These are phyloP conservation scores for Byssochlamys sp. DNA, from an alignment of 2,329 filamentous ascomycete species.

Conservation along the genomic window DNA sequence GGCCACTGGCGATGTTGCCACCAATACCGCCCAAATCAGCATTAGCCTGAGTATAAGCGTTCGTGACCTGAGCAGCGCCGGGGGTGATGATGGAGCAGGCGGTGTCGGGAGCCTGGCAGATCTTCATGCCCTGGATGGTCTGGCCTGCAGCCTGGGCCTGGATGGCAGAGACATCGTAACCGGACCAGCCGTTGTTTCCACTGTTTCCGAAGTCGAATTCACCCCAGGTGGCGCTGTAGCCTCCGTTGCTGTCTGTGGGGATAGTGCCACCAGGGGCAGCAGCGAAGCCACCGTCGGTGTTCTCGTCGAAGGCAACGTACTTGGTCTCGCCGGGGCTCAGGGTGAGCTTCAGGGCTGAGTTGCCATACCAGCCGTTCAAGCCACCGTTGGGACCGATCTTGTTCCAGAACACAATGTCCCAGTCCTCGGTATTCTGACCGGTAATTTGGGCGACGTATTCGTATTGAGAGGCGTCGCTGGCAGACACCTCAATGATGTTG, in stretches of 20 bases:
- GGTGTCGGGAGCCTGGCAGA: constrained; percentile 17
- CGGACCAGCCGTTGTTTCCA: constrained; percentile 22
- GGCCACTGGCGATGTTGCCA: constrained; percentile 17
- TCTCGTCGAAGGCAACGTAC: constrained; percentile 28
- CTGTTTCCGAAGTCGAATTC: constrained; percentile 25
- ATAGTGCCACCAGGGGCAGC: constrained; percentile 17
- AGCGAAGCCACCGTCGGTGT: constrained; percentile 27
- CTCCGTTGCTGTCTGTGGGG: constrained; percentile 18
- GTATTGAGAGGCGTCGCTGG: constrained; percentile 23
- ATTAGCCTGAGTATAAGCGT: constrained; percentile 23
- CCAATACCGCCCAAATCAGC: constrained; percentile 24
- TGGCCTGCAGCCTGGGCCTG: constrained; percentile 21
- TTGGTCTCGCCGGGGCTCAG: constrained; percentile 24
- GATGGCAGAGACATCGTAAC: constrained; percentile 28
- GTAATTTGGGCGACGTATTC: constrained; percentile 24
- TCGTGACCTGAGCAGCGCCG: constrained; percentile 15
- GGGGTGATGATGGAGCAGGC: constrained; percentile 24
- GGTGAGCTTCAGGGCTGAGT: constrained; percentile 22
- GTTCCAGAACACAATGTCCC: constrained; percentile 31
- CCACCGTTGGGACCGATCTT: constrained; percentile 26
- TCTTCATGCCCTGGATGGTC: constrained; percentile 27
- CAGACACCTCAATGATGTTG: constrained; percentile 29
- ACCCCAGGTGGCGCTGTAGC: constrained; percentile 25
- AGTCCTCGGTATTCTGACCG: constrained; percentile 19
- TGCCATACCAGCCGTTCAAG: constrained; percentile 28